These are phyloP conservation scores for Cudoniella acicularis DNA, from an alignment of 495 filamentous ascomycete species.

Conservation along the genomic window DNA sequence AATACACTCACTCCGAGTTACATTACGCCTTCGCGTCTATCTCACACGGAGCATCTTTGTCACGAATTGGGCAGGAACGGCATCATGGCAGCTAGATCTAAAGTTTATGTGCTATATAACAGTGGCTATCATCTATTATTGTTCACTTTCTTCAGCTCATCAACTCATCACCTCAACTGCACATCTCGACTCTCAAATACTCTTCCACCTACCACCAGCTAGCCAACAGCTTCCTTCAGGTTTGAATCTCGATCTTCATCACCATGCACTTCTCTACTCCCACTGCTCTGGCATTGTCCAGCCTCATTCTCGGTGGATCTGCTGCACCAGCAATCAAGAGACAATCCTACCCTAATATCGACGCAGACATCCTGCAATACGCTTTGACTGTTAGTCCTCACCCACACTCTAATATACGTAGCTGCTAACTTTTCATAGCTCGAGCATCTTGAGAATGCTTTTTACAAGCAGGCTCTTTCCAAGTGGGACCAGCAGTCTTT, in stretches of 20 bases:
- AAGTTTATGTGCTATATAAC: too few species aligned
- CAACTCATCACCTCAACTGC: too few species aligned
- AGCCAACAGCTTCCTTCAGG: not conserved
- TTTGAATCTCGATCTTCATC: not conserved
- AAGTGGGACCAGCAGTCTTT: constrained; percentile 50
- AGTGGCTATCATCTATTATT: too few species aligned
- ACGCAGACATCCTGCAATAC: constrained; percentile 18
- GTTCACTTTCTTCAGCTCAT: too few species aligned
- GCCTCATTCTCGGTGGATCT: not conserved
- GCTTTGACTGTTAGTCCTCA: constrained; percentile 17
- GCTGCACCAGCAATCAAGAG: constrained; percentile 7
- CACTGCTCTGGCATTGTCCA: constrained; percentile 7
- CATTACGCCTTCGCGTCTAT: too few species aligned
- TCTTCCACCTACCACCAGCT: not conserved
- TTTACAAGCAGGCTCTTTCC: constrained; percentile 51
- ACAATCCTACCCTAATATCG: constrained; percentile 9
- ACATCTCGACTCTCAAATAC: too few species aligned
- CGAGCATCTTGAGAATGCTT: constrained; percentile 45
- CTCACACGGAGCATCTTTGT: too few species aligned
- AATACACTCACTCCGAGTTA: too few species aligned
- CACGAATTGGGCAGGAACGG: too few species aligned
- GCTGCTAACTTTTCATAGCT: constrained; percentile 17
- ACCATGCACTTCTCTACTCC: constrained; percentile 16
- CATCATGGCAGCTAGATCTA: too few species aligned
- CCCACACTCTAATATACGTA: not conserved